phyloP scores from a whole-genome alignment of 306 rosid species.

The Styphnolobium japonicum region DNA sequence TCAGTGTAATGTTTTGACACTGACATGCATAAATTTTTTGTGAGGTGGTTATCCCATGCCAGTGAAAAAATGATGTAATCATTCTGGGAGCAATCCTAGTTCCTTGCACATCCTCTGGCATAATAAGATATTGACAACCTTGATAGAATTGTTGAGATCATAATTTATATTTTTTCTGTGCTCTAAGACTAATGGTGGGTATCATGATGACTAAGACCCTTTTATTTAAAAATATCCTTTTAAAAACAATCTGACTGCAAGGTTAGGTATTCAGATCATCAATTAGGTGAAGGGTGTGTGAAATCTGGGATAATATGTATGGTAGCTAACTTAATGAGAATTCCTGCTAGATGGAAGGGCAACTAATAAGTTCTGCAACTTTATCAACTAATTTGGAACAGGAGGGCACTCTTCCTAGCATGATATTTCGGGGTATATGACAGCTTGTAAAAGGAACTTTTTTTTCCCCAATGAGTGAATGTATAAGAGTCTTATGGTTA shows the following conservation, averaged over 20 bases:
- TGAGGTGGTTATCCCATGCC: slow-evolving; percentile 1
- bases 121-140: neutral
- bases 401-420: neutral
- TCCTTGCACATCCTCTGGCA: neutral
- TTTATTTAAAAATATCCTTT: neutral
- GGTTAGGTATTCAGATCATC: neutral
- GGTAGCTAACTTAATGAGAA: neutral
- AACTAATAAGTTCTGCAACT: neutral
- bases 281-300: neutral
- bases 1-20: neutral
- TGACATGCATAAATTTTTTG: neutral
- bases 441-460: neutral
- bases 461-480: neutral
- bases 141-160: neutral
- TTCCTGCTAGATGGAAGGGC: slow-evolving; percentile 1
- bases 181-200: neutral
- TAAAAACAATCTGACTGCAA: neutral
- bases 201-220: slow-evolving; percentile 3
- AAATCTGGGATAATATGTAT: neutral
- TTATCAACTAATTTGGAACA: neutral
- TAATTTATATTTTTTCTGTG: neutral
- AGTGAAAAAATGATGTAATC: neutral
- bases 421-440: neutral
- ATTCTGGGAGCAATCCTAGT: neutral
- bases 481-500: neutral